These are phyloP conservation scores for Grosmannia serpens DNA, from an alignment of 2,329 filamentous ascomycete species.

Conservation along the genomic window DNA sequence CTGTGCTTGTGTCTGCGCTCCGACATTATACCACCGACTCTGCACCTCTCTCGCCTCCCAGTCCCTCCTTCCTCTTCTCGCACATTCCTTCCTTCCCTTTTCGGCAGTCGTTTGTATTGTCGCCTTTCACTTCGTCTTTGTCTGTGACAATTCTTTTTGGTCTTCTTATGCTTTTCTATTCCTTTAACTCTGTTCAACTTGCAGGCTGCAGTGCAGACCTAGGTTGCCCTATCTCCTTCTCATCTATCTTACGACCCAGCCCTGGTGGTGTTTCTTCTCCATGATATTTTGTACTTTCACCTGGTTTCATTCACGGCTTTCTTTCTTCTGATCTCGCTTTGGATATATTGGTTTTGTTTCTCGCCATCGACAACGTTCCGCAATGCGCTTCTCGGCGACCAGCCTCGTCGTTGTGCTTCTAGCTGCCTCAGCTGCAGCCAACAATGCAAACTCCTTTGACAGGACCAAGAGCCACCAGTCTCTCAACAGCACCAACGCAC, in stretches of 20 bases:
- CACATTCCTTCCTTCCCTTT: neutral
- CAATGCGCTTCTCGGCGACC: slow-evolving; percentile 14
- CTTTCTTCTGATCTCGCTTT: too few species aligned
- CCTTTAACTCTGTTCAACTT: neutral
- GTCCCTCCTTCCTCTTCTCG: neutral
- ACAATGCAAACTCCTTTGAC: neutral
- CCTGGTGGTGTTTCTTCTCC: neutral
- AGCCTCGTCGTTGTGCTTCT: slow-evolving; percentile 11
- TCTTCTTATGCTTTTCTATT: neutral
- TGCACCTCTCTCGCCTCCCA: neutral
- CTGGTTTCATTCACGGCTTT: neutral
- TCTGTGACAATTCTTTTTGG: neutral
- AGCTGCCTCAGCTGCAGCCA: slow-evolving; percentile 1
- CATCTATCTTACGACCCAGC: neutral
- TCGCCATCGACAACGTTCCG: neutral
- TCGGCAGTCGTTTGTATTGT: neutral
- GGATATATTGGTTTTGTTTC: too few species aligned
- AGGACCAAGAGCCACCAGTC: slow-evolving; percentile 5
- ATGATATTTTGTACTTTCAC: neutral
- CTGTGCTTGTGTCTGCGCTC: neutral
- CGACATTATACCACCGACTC: too few species aligned
- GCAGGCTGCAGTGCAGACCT: slow-evolving; percentile 8
- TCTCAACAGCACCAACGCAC: slow-evolving; percentile 4
- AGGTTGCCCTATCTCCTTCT: neutral
- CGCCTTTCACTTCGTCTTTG: too few species aligned